A percentile compares a stretch with the other conserved stretches of the same genome.
These are phyloP conservation scores for Rosa chinensis DNA, from an alignment of 306 rosid species.

Conservation along the genomic window DNA sequence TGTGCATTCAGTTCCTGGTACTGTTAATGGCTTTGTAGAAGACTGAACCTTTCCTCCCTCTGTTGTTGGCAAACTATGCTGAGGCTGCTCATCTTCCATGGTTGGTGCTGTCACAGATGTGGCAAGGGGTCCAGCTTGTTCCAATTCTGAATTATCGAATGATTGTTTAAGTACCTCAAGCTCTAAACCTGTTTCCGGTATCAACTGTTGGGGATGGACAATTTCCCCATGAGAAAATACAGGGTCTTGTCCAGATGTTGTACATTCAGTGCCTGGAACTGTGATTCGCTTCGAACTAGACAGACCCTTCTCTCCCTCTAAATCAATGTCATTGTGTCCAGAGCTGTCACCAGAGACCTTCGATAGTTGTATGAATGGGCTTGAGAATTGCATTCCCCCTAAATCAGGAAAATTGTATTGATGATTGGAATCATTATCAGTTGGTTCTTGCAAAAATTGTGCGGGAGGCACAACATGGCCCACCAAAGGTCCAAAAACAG, in stretches of 20 bases:
- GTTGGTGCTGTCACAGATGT: constrained; percentile 33
- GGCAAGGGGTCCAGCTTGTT: constrained; percentile 32
- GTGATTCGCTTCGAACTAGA: constrained; percentile 39
- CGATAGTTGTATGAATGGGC: constrained; percentile 48
- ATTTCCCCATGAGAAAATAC: constrained; percentile 24
- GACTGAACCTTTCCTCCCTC: constrained; percentile 39
- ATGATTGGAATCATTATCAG: constrained; percentile 34
- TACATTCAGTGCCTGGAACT: constrained; percentile 25
- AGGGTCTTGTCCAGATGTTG: constrained; percentile 24
- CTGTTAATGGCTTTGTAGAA: constrained; percentile 39
- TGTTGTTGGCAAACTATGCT: constrained; percentile 33
- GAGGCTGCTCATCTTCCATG: constrained; percentile 40
- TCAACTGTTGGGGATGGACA: constrained; percentile 38
- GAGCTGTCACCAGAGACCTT: constrained; percentile 33
- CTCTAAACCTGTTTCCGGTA: constrained; percentile 39
- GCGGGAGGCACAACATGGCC: constrained; percentile 38
- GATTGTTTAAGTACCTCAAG: constrained; percentile 34
- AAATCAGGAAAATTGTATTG: constrained; percentile 39
- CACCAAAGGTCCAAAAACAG: constrained; percentile 35
- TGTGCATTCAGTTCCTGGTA: constrained; percentile 28
- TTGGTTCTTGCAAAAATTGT: constrained; percentile 43
- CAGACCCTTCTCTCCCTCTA: constrained; percentile 39
- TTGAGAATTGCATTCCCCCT: constrained; percentile 48
- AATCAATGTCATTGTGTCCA: constrained; percentile 31
- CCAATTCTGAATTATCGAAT: constrained; percentile 38